These are phyloP conservation scores for Cutaneotrichosporon sp. DNA, from an alignment of 1,284 basidiomycete genomes.

Conservation along the genomic window DNA sequence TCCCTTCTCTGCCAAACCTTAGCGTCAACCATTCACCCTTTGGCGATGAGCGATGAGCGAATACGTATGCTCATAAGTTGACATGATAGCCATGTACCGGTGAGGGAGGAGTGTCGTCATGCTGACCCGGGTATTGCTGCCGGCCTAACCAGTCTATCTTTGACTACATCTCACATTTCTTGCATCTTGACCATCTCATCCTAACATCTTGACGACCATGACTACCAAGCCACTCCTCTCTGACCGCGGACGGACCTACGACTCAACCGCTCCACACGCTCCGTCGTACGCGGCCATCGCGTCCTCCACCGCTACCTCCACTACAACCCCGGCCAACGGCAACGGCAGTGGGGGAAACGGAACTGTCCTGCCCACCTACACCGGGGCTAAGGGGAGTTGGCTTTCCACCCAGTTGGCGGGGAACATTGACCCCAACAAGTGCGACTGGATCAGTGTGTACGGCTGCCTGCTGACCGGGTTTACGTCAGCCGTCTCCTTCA, in stretches of 20 bases:
- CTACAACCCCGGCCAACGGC: background rate
- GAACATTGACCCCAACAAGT: slow-evolving; percentile 60
- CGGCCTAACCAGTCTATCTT: background rate
- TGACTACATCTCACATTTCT: background rate
- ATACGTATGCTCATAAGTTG: background rate
- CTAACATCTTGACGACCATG: background rate
- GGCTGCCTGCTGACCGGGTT: slow-evolving; percentile 86
- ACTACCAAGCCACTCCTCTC: background rate
- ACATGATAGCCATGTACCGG: background rate
- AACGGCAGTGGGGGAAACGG: background rate
- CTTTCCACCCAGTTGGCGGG: background rate
- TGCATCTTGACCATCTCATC: background rate
- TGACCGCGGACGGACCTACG: background rate
- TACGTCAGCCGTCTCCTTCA: slow-evolving; percentile 72
- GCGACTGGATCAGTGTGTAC: slow-evolving; percentile 63
- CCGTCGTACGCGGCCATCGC: background rate
- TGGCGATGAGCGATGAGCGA: background rate
- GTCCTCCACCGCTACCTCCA: background rate
- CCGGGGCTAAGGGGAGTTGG: background rate
- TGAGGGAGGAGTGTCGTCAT: background rate
- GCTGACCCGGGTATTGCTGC: background rate
- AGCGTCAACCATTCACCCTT: too few relatives aligned
- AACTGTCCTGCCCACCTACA: background rate
- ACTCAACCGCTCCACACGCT: background rate
- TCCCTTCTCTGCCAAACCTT: background rate